Evolutionary conservation across 768 basidiomycete genomes (phyloP), one percentile per base, ranked within the genome.

Genomic region (Lactifluus subvellereus): DNA sequence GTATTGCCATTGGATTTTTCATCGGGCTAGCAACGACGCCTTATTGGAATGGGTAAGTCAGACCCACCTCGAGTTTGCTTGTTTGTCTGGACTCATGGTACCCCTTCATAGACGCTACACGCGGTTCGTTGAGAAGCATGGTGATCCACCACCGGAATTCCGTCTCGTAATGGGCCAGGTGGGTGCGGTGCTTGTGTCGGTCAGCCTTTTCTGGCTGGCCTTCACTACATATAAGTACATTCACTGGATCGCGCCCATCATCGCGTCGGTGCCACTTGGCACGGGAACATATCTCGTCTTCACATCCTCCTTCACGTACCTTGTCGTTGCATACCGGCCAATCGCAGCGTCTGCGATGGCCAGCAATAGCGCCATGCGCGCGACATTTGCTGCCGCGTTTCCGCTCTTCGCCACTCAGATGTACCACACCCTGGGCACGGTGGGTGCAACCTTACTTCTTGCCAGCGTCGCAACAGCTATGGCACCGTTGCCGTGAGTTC

Each of bases 261-360:
- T 82, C 59, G 75, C 72, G 1, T 77, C 79, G 0, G 64, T 75
- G 4, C 80, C 77, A 5, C 51, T 61, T 62, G 82, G 83, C 32
- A 74, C 80, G 0, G 87, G 85, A 1, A 72, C 81, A 51, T 74
- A 79, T 68, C 87, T 82, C 65, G 82, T 84, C 43, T 91, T 87
- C 74, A 84, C 85, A 0, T 82, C 82, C 6, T 83, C 82, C 1
- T 88, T 88, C 74, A 86, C 79, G 71, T 83, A 79, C 68, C 74
- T 82, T 50, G 81, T 82, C 32, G 77, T 77, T 13, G 78, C 79
- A 6, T 82, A 80, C 67, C 78, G 80, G 11, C 81, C 80, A 2
- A 76, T 80, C 27, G 80, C 83, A 0, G 82, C 83, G 2, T 84
- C 83, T 45, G 87, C 88, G 0, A 80, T 86, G 70, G 83, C 87